A percentile compares a stretch with the other conserved stretches of the same genome.
Conservation (phyloP, 208 protist species). For the Phytomonas sp. region DNA sequence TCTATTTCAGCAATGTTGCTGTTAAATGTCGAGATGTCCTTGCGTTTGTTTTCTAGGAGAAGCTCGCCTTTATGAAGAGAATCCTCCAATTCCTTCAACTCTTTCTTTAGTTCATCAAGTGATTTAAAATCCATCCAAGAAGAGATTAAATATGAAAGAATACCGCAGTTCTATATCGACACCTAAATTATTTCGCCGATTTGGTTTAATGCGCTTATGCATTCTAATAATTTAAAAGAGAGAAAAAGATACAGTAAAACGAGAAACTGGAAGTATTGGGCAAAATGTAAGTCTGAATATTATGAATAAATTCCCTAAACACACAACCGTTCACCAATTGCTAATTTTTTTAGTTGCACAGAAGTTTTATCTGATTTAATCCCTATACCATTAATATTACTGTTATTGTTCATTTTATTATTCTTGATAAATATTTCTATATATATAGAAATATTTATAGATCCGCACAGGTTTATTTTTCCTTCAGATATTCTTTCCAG, state of each 20-base stretch:
- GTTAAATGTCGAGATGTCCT: background rate
- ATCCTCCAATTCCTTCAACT: constrained; percentile 37
- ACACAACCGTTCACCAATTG: background rate
- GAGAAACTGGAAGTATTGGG: constrained; percentile 4
- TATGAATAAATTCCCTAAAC: background rate
- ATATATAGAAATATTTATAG: constrained; percentile 9
- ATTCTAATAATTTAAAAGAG: constrained; percentile 3
- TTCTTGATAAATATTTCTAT: constrained; percentile 5
- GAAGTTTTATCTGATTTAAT: constrained; percentile 3
- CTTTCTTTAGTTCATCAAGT: constrained; percentile 27
- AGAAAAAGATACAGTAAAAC: constrained; percentile 6
- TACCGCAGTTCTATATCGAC: background rate
- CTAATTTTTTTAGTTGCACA: background rate
- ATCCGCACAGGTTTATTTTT: background rate
- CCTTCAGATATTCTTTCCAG: background rate
- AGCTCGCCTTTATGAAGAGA: constrained; percentile 13
- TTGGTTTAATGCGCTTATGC: background rate
- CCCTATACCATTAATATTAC: constrained; percentile 4
- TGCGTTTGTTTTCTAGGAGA: background rate
- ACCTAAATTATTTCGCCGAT: background rate
- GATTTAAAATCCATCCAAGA: constrained; percentile 6
- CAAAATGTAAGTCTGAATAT: background rate
- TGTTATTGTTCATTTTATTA: constrained; percentile 3
- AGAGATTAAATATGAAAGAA: background rate
- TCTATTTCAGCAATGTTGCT: constrained; percentile 14